A percentile compares a stretch with the other conserved stretches of the same genome.
Evolutionary conservation across 352 stramenopile genomes (phyloP).

Genomic region (Phytophthora vignae): DNA sequence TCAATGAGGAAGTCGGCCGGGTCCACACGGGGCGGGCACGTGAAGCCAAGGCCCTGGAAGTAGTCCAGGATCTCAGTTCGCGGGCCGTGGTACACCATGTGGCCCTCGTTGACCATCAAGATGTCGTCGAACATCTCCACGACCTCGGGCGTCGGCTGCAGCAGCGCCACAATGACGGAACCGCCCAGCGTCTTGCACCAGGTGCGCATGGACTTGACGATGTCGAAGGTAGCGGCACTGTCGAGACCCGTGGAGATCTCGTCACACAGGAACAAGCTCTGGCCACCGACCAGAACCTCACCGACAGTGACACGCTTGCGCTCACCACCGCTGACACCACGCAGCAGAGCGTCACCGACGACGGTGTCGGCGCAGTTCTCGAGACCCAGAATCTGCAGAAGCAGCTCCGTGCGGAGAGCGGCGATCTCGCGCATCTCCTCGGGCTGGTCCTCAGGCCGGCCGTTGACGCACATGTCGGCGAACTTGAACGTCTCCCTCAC

Average conservation of each 20-base stretch:
- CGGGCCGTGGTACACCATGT: slow-evolving; percentile 94
- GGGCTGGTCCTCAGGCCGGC: slow-evolving; percentile 56
- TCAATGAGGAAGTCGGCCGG: slow-evolving; percentile 79
- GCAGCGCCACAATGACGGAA: slow-evolving; percentile 44
- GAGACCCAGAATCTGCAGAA: slow-evolving; percentile 87
- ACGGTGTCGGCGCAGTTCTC: slow-evolving; percentile 92
- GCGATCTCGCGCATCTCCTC: slow-evolving; percentile 80
- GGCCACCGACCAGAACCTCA: slow-evolving; percentile 49
- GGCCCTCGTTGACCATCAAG: slow-evolving; percentile 93
- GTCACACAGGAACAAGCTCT: slow-evolving; percentile 84
- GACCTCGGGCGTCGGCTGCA: slow-evolving; percentile 87
- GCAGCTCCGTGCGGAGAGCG: slow-evolving; percentile 73
- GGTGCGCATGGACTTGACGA: slow-evolving; percentile 60
- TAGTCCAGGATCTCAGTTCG: slow-evolving; percentile 78
- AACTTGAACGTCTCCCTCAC: slow-evolving; percentile 94
- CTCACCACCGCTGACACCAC: slow-evolving; percentile 93
- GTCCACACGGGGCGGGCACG: slow-evolving; percentile 69
- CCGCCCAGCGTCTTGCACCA: slow-evolving; percentile 51
- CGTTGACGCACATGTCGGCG: slow-evolving; percentile 92
- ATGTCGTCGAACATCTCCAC: slow-evolving; percentile 97
- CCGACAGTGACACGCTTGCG: slow-evolving; percentile 89
- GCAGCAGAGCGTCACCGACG: slow-evolving; percentile 87
- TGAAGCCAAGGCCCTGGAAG: slow-evolving; percentile 77
- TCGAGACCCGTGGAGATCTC: slow-evolving; percentile 72
- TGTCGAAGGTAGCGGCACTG: slow-evolving; percentile 59